Evolutionary conservation across 2,329 filamentous ascomycete genomes (phyloP).

Genomic region (Monosporascus sp.): DNA sequence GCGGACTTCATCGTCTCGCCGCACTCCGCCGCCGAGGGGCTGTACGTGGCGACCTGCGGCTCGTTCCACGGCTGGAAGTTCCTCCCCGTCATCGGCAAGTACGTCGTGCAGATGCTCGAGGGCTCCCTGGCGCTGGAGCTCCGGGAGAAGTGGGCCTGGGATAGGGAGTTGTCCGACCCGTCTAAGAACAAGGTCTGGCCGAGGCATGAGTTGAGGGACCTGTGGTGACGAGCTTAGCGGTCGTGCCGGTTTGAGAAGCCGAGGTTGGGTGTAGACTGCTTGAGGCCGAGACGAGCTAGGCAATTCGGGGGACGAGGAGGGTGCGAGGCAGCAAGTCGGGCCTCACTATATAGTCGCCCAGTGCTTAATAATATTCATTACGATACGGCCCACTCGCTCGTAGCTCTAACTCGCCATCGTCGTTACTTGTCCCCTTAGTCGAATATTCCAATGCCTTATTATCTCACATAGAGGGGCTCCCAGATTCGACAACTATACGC

Average conservation of each 20-base stretch:
- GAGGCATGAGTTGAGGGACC: slow-evolving; percentile 52
- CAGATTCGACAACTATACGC: no score
- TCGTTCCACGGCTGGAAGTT: slow-evolving; percentile 67
- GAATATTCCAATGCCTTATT: no score
- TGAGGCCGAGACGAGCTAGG: no score
- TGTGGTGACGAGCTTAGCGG: slow-evolving; percentile 19
- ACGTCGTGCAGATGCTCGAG: slow-evolving; percentile 48
- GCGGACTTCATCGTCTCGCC: slow-evolving; percentile 59
- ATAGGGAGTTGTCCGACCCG: slow-evolving; percentile 50
- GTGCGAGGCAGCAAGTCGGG: no score
- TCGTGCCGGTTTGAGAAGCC: no score
- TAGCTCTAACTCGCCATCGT: no score
- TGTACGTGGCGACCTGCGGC: slow-evolving; percentile 59
- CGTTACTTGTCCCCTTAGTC: no score
- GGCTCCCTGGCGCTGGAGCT: slow-evolving; percentile 36
- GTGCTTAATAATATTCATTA: no score
- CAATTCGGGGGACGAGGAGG: no score
- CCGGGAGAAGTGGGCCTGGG: slow-evolving; percentile 47
- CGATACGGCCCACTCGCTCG: no score
- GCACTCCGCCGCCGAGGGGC: slow-evolving; percentile 41
- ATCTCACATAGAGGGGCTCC: no score
- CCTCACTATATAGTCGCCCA: fast-evolving
- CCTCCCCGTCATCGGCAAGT: slow-evolving; percentile 57
- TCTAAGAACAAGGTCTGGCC: slow-evolving; percentile 40
- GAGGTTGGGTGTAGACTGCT: no score